These are phyloP conservation scores for Lactarius hatsudake DNA, from an alignment of 768 basidiomycete genomes.

Conservation along the genomic window DNA sequence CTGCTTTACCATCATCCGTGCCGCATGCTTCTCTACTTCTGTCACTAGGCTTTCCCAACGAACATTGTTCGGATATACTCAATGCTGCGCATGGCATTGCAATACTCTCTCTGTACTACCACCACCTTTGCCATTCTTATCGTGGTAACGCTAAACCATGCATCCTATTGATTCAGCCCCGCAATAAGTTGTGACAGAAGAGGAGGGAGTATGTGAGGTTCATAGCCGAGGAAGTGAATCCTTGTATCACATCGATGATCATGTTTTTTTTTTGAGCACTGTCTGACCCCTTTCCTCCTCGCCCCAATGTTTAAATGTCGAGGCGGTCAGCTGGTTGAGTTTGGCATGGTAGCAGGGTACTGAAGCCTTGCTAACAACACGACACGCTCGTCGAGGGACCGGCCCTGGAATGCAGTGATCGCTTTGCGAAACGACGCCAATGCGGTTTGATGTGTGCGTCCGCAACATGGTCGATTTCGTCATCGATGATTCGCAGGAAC, in stretches of 20 bases:
- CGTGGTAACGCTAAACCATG: constrained; percentile 1
- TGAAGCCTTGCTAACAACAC: neutral
- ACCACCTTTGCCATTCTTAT: too few species aligned
- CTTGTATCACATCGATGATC: constrained; percentile 14
- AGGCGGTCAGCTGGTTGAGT: neutral
- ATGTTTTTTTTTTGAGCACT: constrained; percentile 3
- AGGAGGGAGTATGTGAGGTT: neutral
- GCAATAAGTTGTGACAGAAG: neutral
- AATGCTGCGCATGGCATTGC: constrained; percentile 11
- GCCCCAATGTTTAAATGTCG: neutral
- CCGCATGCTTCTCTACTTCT: neutral
- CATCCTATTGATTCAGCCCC: neutral
- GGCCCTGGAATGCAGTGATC: constrained; percentile 36
- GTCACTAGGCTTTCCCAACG: neutral
- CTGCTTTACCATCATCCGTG: constrained; percentile 6
- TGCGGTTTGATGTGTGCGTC: constrained; percentile 38
- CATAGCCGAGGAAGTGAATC: neutral
- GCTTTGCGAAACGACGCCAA: constrained; percentile 40
- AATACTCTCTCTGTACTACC: constrained; percentile 5
- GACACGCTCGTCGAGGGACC: constrained; percentile 32
- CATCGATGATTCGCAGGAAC: constrained; percentile 41
- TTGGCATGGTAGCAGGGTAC: neutral
- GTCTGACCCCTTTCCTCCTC: neutral
- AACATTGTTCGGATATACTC: neutral
- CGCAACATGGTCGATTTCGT: constrained; percentile 33